phyloP scores from a whole-genome alignment of 148 eudicot genomes.

The Chenopodium formosanum region DNA sequence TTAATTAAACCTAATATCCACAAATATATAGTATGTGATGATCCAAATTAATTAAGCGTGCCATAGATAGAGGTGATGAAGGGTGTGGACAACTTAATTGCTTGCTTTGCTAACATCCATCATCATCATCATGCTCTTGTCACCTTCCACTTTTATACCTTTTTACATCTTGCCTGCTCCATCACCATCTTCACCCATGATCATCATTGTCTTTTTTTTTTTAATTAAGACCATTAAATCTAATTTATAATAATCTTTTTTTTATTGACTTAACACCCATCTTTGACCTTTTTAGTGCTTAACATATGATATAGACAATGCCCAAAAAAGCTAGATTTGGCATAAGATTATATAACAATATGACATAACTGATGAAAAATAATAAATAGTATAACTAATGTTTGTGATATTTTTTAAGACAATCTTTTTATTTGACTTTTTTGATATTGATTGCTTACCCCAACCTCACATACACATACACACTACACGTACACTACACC shows the following conservation, averaged over 20 bases:
- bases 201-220: neutral
- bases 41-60: neutral
- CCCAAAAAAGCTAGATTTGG: slow-evolving; percentile 12
- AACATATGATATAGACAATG: slow-evolving; percentile 3
- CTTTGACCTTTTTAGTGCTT: slow-evolving; percentile 16
- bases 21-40: neutral
- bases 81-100: neutral
- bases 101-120: neutral
- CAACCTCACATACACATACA: slow-evolving; percentile 16
- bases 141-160: slow-evolving; percentile 34
- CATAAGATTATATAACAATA: neutral
- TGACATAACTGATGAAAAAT: neutral
- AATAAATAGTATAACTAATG: neutral
- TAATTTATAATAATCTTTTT: neutral
- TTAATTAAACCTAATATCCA: too few species aligned
- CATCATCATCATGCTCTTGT: slow-evolving; percentile 27
- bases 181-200: slow-evolving; percentile 18
- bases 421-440: neutral
- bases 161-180: slow-evolving; percentile 3
- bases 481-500: slow-evolving; percentile 1
- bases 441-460: slow-evolving; percentile 26
- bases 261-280: neutral
- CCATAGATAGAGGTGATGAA: neutral
- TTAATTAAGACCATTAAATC: neutral
- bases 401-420: neutral